A percentile compares a stretch with the other conserved stretches of the same genome.
Evolutionary conservation across 805 yeast genomes (phyloP).

Genomic region (Sungouiozyma ichnusensis): DNA sequence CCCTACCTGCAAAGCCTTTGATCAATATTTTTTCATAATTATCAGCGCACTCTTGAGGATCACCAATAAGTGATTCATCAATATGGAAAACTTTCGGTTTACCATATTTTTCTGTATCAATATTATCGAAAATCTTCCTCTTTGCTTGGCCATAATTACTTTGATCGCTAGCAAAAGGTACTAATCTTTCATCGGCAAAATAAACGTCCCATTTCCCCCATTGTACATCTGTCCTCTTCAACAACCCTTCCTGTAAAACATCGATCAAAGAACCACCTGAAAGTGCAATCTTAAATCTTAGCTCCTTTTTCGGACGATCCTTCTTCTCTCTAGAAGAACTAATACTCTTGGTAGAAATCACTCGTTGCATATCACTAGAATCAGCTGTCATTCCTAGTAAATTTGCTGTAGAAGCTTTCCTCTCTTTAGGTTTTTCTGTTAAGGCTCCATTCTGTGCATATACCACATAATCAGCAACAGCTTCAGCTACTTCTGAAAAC

Average conservation of each 20-base stretch:
- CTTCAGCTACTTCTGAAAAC: slow-evolving; percentile 84
- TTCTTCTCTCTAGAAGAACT: slow-evolving; percentile 20
- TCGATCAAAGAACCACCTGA: slow-evolving; percentile 88
- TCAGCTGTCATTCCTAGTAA: slow-evolving; percentile 2
- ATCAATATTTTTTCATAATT: slow-evolving; percentile 78
- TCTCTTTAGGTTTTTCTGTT: slow-evolving; percentile 11
- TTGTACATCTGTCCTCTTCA: slow-evolving; percentile 63
- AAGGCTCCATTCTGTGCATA: slow-evolving; percentile 65
- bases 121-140: slow-evolving; percentile 62
- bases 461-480: slow-evolving; percentile 90
- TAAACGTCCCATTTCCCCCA: slow-evolving; percentile 95
- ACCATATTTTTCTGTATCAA: slow-evolving; percentile 26
- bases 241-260: slow-evolving; percentile 76
- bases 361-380: slow-evolving; percentile 11
- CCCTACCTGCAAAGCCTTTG: slow-evolving; percentile 89
- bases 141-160: slow-evolving; percentile 88
- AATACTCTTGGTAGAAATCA: slow-evolving; percentile 16
- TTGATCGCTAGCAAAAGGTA: slow-evolving; percentile 71
- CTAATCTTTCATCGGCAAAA: slow-evolving; percentile 93
- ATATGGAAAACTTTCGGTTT: slow-evolving; percentile 75
- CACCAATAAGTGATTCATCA: slow-evolving; percentile 61
- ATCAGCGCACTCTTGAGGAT: slow-evolving; percentile 91
- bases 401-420: slow-evolving; percentile 15
- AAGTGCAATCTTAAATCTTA: slow-evolving; percentile 79
- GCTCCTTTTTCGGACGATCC: slow-evolving; percentile 45